Evolutionary conservation across 192 early-diverging fungal genomes (phyloP).

Genomic region (Mortierella antarctica): DNA sequence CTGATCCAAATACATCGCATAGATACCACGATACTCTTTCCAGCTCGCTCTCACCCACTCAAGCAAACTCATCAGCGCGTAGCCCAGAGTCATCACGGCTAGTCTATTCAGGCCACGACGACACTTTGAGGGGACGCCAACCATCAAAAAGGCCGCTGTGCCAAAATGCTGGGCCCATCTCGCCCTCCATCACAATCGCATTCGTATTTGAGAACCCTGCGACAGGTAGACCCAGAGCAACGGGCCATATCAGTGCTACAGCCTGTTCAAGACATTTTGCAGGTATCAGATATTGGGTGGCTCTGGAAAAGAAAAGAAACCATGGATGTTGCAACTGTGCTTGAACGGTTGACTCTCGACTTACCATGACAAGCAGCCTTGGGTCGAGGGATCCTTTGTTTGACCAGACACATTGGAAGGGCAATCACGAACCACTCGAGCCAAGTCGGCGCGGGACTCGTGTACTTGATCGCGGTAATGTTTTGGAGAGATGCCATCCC

Average conservation of each 20-base stretch:
- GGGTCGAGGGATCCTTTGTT: no score
- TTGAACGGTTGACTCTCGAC: no score
- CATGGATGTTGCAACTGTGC: no score
- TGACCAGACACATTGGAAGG: constrained; percentile 79
- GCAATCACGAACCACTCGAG: constrained; percentile 89
- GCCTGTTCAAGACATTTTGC: constrained; percentile 81
- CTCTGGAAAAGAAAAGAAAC: no score
- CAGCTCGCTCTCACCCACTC: constrained; percentile 1
- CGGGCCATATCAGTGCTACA: constrained; percentile 86
- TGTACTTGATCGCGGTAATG: constrained; percentile 92
- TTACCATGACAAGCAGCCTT: no score
- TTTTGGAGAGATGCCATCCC: constrained; percentile 98
- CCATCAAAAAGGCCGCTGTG: constrained; percentile 84
- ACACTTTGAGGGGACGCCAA: constrained; percentile 83
- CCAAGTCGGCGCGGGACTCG: constrained; percentile 90
- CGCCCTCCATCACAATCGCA: constrained; percentile 91
- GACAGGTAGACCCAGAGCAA: constrained; percentile 88
- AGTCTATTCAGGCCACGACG: constrained; percentile 67
- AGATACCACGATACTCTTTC: background rate
- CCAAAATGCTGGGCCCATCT: constrained; percentile 84
- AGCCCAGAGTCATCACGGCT: background rate
- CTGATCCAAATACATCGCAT: background rate
- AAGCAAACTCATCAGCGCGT: constrained; percentile 13
- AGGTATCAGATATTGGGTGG: constrained; percentile 64
- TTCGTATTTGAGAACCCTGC: constrained; percentile 98